Conservation (phyloP, 1,139 yeast species). For the Pneumocystis murina region DNA sequence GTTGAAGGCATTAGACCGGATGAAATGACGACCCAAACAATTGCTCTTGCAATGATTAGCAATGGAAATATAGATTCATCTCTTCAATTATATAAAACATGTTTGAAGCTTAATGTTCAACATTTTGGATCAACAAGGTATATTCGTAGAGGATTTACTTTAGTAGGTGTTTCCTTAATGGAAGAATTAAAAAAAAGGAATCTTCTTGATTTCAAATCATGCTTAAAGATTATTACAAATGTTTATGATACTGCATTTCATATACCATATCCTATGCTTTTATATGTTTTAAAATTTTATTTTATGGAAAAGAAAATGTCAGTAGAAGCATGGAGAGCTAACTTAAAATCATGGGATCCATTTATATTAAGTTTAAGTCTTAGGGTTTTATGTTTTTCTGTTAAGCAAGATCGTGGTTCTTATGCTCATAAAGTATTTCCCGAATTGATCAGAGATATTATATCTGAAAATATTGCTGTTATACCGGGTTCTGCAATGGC, state of each 20-base stretch:
- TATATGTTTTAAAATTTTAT: not conserved
- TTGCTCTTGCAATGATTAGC: not conserved
- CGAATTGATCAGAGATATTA: not conserved
- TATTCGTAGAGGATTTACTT: not conserved
- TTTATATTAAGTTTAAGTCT: not conserved
- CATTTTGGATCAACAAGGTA: not conserved
- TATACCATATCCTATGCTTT: not conserved
- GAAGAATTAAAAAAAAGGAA: not conserved
- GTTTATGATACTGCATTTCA: not conserved
- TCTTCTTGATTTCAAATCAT: not conserved
- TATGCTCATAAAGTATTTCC: not conserved
- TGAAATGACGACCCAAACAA: not conserved
- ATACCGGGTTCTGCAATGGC: not conserved
- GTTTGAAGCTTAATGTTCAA: not conserved
- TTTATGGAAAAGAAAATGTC: not conserved
- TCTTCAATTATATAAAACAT: not conserved
- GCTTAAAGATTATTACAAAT: not conserved
- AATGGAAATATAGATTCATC: not conserved
- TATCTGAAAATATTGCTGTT: not conserved
- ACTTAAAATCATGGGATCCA: not conserved
- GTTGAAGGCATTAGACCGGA: not conserved
- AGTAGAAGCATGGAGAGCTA: not conserved
- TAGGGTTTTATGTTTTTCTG: not conserved
- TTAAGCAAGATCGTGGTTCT: not conserved
- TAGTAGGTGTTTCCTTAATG: not conserved